Conservation (phyloP, 768 basidiomycete genomes). For the Leucocoprinus birnbaumii region DNA sequence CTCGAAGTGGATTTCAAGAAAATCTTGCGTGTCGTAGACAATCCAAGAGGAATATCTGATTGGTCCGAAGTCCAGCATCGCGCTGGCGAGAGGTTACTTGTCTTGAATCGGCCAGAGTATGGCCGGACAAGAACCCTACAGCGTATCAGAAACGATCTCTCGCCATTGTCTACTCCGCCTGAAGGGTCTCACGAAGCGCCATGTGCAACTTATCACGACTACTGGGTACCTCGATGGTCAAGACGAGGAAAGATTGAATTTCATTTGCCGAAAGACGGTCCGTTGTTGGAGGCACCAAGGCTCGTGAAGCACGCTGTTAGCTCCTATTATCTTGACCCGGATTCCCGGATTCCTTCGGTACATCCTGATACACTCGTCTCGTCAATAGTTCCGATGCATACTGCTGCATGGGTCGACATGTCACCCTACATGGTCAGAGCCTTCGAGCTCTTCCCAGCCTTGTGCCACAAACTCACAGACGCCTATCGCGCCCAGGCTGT, state of each 20-base stretch:
- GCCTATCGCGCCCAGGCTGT: constrained; percentile 56
- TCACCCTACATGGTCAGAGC: constrained; percentile 45
- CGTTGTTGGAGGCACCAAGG: constrained; percentile 55
- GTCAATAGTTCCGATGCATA: constrained; percentile 34
- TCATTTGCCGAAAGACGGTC: constrained; percentile 51
- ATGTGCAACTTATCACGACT: constrained; percentile 55
- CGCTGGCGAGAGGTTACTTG: constrained; percentile 46
- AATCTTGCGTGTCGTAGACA: constrained; percentile 46
- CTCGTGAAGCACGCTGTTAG: constrained; percentile 40
- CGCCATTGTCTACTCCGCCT: constrained; percentile 57
- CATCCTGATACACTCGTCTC: constrained; percentile 1
- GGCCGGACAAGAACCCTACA: constrained; percentile 58
- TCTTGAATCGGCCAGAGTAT: constrained; percentile 51
- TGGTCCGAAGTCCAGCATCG: constrained; percentile 53
- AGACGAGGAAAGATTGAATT: constrained; percentile 42
- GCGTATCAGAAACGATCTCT: constrained; percentile 60
- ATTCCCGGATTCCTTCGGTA: neutral
- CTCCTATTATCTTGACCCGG: constrained; percentile 28
- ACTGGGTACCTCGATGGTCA: constrained; percentile 54
- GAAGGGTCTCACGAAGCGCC: constrained; percentile 46
- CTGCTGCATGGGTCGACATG: constrained; percentile 55
- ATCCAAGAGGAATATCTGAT: constrained; percentile 48
- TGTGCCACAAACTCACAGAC: constrained; percentile 66
- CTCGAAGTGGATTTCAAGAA: constrained; percentile 54
- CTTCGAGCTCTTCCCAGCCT: constrained; percentile 59